Percentiles rank a stretch among this genome's conserved stretches.
phyloP scores from a whole-genome alignment of 208 protist genomes.

The Trypanosoma cruzi region DNA sequence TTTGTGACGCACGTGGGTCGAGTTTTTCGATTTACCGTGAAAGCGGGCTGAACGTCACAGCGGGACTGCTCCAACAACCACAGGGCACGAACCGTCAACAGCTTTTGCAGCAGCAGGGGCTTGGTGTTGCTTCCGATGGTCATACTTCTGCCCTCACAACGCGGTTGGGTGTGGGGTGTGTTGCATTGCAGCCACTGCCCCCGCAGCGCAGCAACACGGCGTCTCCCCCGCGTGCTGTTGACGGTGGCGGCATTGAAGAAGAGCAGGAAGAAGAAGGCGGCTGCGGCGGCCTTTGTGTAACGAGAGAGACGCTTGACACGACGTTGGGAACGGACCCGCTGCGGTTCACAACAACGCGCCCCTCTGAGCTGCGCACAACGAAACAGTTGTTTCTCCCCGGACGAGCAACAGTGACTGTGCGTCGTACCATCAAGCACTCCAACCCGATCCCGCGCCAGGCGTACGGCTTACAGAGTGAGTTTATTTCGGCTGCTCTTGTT shows the following conservation, averaged over 20 bases:
- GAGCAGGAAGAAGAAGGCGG: slow-evolving; percentile 3
- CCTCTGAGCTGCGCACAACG: slow-evolving; percentile 65
- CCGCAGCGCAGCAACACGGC: slow-evolving; percentile 30
- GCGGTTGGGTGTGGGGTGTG: not conserved
- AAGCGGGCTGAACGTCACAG: slow-evolving; percentile 28
- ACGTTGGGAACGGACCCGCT: slow-evolving; percentile 29
- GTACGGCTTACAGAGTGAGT: slow-evolving; percentile 48
- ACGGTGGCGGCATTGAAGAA: not conserved
- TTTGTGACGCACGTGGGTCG: slow-evolving; percentile 30
- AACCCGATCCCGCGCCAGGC: slow-evolving; percentile 53
- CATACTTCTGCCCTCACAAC: slow-evolving; percentile 1
- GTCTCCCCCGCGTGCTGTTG: slow-evolving; percentile 11
- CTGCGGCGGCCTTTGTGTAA: not conserved
- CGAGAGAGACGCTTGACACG: slow-evolving; percentile 2
- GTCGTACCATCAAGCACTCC: slow-evolving; percentile 48
- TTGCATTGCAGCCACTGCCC: not conserved
- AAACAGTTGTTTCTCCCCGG: slow-evolving; percentile 70
- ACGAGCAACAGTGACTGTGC: slow-evolving; percentile 13
- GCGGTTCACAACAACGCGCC: slow-evolving; percentile 47
- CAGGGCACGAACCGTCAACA: slow-evolving; percentile 4
- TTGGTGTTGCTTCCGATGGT: slow-evolving; percentile 12
- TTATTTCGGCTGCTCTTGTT: slow-evolving; percentile 53
- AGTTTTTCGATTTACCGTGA: slow-evolving; percentile 83
- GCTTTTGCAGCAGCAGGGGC: not conserved
- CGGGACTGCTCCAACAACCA: not conserved